A percentile compares a stretch with the other conserved stretches of the same genome.
Conservation (phyloP, 2,329 filamentous ascomycete genomes). For the Cadophora gregata region DNA sequence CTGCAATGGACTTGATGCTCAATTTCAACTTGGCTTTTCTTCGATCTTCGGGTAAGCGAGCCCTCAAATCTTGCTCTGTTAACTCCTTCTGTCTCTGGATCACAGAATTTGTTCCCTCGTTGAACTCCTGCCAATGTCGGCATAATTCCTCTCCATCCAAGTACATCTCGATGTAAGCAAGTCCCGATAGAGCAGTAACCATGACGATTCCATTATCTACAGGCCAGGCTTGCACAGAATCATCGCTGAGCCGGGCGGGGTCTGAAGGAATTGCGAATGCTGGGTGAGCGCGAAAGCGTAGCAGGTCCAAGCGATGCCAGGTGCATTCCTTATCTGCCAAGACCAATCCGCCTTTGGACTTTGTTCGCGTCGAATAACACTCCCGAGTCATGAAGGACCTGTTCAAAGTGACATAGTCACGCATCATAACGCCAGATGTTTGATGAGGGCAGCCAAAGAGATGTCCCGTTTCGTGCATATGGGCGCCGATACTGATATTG, state of each 20-base stretch:
- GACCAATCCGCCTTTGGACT: conserved; percentile 79
- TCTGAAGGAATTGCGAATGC: conserved; percentile 88
- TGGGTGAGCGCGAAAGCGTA: conserved; percentile 89
- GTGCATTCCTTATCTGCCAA: conserved; percentile 81
- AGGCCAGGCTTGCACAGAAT: conserved; percentile 84
- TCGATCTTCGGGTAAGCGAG: conserved; percentile 73
- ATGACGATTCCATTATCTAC: conserved; percentile 79
- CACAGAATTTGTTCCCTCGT: conserved; percentile 63
- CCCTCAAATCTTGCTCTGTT: conserved; percentile 76
- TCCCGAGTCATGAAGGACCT: conserved; percentile 83
- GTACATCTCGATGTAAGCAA: conserved; percentile 86
- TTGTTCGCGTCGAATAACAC: conserved; percentile 85
- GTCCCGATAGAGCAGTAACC: conserved; percentile 78
- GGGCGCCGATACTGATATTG: conserved; percentile 90
- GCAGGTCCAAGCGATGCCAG: conserved; percentile 88
- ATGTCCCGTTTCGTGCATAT: conserved; percentile 90
- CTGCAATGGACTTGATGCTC: conserved; percentile 76
- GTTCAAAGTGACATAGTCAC: conserved; percentile 85
- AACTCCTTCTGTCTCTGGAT: conserved; percentile 76
- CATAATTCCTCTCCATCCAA: conserved; percentile 82
- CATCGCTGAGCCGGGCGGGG: conserved; percentile 65
- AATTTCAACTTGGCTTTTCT: conserved; percentile 74
- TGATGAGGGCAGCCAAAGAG: conserved; percentile 90
- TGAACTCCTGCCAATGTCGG: conserved; percentile 81
- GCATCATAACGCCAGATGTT: conserved; percentile 88